phyloP scores from a whole-genome alignment of 768 basidiomycete genomes.

The Trametes punicea region DNA sequence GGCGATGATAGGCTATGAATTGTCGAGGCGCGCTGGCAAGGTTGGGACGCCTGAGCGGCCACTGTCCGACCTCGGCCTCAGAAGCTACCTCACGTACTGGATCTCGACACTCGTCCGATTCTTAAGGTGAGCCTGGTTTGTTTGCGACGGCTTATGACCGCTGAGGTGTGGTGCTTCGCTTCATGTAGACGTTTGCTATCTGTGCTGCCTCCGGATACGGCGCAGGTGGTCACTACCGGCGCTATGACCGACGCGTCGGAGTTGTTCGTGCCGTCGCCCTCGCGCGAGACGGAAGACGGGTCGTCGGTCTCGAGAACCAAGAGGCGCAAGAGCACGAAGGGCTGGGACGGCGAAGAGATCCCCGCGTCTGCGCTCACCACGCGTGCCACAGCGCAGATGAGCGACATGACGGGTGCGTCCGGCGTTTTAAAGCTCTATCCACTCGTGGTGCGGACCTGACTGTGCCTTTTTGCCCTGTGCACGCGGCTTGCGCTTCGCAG shows the following conservation, averaged over 20 bases:
- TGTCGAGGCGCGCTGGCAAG: conserved; percentile 75
- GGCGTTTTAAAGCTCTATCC: not conserved
- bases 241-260: conserved; percentile 29
- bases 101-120: conserved; percentile 80
- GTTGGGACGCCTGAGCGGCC: conserved; percentile 94
- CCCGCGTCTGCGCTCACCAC: conserved; percentile 15
- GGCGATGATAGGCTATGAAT: conserved; percentile 72
- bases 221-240: conserved; percentile 43
- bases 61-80: conserved; percentile 86
- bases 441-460: no score
- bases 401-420: conserved; percentile 24
- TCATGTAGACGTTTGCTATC: conserved; percentile 51
- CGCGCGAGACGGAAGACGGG: conserved; percentile 20
- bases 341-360: conserved; percentile 68
- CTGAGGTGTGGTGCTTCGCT: not conserved
- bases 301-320: conserved; percentile 28
- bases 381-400: conserved; percentile 11
- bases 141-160: not conserved
- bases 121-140: conserved; percentile 50
- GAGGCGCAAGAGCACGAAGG: conserved; percentile 55
- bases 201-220: conserved; percentile 52
- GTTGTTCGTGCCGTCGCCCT: conserved; percentile 22
- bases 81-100: conserved; percentile 90
- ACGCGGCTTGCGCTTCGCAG: conserved; percentile 34
- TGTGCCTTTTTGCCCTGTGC: no score